Evolutionary conservation across 176 grass and related monocot genomes (phyloP), one percentile per base, ranked within the genome.

Genomic region (Urochloa ruziziensis): DNA sequence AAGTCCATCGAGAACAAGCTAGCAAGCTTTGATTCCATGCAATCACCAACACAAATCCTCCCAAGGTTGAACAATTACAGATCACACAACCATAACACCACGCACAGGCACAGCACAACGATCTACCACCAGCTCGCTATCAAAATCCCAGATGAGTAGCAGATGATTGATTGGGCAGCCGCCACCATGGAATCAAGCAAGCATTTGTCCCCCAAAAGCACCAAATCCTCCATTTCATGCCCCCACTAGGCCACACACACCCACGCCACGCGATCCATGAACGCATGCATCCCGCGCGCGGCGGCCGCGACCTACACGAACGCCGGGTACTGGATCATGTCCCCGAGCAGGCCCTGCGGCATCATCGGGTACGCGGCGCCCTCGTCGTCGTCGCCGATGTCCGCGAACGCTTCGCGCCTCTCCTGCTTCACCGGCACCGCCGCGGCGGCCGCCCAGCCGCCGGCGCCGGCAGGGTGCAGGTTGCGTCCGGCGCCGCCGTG

Each of bases 11-110:
- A 28, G 25, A 67, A 53, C n/a, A 53, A 56, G 5, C 63, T 56
- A 29, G n/a, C n/a, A n/a, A n/a, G 9, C 48, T 81, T 80, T 74
- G 78, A 81, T 81, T 81, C 78, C 64, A 81, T 54, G 78, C 64
- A 69, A 56, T 81, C 33, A 56, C 32, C 53, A 37, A 37, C 36
- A 40, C 73, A 40, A 40, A 59, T 36, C 64, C 9, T 39, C 64
- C 73, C 21, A 57, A 5, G 37, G 21, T 2, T 17, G 14, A 76
- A 80, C 62, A 37, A 25, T 13, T 80, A 67, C 47, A 56, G 14
- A 67, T 2, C 30, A 65, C 78, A 67, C 78, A 30, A 34, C 60
- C 60, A 35, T 42, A 1, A 28, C 43, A 30, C 46, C 46, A 28
- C 54, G 18, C 54, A 6, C 52, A 4, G 19, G 5, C 30, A 17